Percentiles rank a stretch among this genome's conserved stretches.
These are phyloP conservation scores for Violaceomyces palustris DNA, from an alignment of 1,284 basidiomycete genomes.

Conservation along the genomic window DNA sequence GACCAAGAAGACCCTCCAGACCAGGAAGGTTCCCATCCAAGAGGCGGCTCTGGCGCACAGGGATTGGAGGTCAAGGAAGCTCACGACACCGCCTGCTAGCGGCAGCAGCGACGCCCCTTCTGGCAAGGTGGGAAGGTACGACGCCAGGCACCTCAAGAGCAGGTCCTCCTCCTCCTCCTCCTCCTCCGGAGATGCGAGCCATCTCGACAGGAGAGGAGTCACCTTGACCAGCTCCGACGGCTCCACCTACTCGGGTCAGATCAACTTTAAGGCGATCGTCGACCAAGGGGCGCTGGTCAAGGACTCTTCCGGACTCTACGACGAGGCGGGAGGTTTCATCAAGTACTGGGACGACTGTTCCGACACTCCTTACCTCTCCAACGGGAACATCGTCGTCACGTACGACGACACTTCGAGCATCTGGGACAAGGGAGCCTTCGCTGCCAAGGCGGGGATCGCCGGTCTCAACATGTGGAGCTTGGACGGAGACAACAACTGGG, in stretches of 20 bases:
- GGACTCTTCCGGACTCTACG: slow-evolving; percentile 12
- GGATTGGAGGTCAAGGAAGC: not conserved
- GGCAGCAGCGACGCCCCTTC: not conserved
- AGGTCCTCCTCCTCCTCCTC: not conserved
- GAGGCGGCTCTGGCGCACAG: not conserved
- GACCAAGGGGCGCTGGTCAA: slow-evolving; percentile 21
- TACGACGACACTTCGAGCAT: slow-evolving; percentile 43
- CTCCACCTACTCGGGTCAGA: slow-evolving; percentile 21
- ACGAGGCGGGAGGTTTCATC: slow-evolving; percentile 21
- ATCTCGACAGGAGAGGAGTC: slow-evolving; percentile 51
- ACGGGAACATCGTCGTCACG: slow-evolving; percentile 30
- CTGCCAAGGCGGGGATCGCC: slow-evolving; percentile 24
- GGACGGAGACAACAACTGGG: slow-evolving; percentile 37
- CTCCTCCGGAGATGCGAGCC: slow-evolving; percentile 1
- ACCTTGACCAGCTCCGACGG: slow-evolving; percentile 9
- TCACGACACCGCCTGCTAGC: not conserved
- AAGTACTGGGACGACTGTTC: slow-evolving; percentile 47
- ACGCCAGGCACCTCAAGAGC: not conserved
- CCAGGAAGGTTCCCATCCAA: not conserved
- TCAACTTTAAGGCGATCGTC: slow-evolving; percentile 33
- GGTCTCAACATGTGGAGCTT: slow-evolving; percentile 40
- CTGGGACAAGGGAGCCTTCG: slow-evolving; percentile 42
- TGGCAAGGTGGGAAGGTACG: slow-evolving; percentile 1
- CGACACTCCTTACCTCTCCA: slow-evolving; percentile 36
- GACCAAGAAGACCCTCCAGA: slow-evolving; percentile 5